Conservation (phyloP, 179 eudicot genomes). For the Spinacia oleracea region DNA sequence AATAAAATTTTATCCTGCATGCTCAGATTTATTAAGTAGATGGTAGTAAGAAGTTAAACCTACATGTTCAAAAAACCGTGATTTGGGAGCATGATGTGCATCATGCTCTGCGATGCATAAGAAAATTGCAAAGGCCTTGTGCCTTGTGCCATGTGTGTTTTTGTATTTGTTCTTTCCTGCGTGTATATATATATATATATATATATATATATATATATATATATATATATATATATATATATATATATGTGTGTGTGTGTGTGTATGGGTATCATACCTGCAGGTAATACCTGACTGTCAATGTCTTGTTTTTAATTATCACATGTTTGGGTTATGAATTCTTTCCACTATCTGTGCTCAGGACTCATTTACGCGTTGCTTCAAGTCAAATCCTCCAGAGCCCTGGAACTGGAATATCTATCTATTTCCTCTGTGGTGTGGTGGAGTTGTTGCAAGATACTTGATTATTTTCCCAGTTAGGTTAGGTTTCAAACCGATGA, state of each 20-base stretch:
- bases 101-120: too few species aligned
- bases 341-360: conserved; percentile 32
- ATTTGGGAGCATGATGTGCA: too few species aligned
- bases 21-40: too few species aligned
- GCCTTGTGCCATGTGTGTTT: not conserved
- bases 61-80: too few species aligned
- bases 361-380: conserved; percentile 99
- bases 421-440: conserved; percentile 94
- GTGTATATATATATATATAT: too few species aligned
- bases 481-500: conserved; percentile 37
- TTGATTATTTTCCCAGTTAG: conserved; percentile 78
- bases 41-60: too few species aligned
- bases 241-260: too few species aligned
- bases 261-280: too few species aligned
- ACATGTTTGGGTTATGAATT: not conserved
- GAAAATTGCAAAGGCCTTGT: not conserved
- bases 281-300: not conserved
- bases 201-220: too few species aligned
- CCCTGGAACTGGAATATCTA: conserved; percentile 99
- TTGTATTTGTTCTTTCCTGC: not conserved
- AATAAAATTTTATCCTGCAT: too few species aligned
- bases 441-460: conserved; percentile 79
- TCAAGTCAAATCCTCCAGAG: conserved; percentile 96
- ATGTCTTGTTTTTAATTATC: not conserved
- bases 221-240: too few species aligned